Evolutionary conservation across 2,329 filamentous ascomycete species (phyloP), one percentile per base, ranked within the genome.

Genomic region (Dothistroma septosporum): DNA sequence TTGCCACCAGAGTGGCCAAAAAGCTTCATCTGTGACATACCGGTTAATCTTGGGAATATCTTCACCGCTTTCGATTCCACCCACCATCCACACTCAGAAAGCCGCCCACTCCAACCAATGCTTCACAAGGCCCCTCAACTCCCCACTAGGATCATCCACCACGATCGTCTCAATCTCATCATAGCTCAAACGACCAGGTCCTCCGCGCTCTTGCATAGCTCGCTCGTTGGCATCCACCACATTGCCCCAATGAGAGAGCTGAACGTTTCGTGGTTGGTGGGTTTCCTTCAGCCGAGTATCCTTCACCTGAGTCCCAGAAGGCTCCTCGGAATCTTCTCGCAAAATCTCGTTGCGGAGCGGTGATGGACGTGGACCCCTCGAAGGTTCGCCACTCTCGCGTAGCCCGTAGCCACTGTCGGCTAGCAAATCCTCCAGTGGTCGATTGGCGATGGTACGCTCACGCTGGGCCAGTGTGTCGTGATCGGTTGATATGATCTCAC

Each of bases 31-130:
- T 16, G 14, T 7, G 14, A 44, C n/a, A 44, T 19, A 19, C 41
- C 16, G n/a, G 10, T 5, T 16, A 19, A 44, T 44, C 41, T 44
- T n/a, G 41, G 16, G 19, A 44, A 5, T 19, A 44, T n/a, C 5
- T 3, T 16, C 33, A 37, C 33, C 4, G 2, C 33, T 28, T 28
- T 28, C 24, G 24, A 37, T 37, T 11, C 33, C 33, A 11, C 33
- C 33, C 33, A 11, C 33, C 52, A 32, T 55, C 33, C 33, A 53
- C 52, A 59, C 22, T 81, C 72, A 85, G 72, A 87, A 84, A 73
- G 81, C 80, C 69, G 84, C 84, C 81, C 85, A 81, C 65, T 97
- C 92, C 75, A 97, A 90, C 93, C 93, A 97, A 69, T 86, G 90
- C 61, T 90, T 90, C 52, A 97, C 80, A 75, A 96, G 93, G 67